These are phyloP conservation scores for Globisporangium nunn DNA, from an alignment of 352 stramenopile genomes.

Conservation along the genomic window DNA sequence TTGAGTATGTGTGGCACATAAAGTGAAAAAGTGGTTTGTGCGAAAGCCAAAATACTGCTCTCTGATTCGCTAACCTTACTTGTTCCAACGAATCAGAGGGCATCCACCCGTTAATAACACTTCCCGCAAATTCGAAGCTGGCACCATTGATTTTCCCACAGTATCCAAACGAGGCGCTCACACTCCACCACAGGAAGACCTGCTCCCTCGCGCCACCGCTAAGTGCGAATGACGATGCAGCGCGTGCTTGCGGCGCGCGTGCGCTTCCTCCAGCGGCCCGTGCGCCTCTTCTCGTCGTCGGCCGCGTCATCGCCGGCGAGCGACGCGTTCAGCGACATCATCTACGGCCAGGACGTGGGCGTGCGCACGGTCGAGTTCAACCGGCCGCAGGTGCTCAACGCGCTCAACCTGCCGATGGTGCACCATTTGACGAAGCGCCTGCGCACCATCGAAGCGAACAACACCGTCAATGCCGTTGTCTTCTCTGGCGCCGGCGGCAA, in stretches of 20 bases:
- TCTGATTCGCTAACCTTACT: neutral
- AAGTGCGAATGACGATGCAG: slow-evolving; percentile 24
- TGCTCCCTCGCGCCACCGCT: too few species aligned
- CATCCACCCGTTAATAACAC: neutral
- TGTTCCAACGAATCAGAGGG: neutral
- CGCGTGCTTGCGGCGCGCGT: slow-evolving; percentile 41
- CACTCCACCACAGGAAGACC: neutral
- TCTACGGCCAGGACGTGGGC: slow-evolving; percentile 72
- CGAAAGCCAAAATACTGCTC: too few species aligned
- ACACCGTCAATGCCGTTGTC: slow-evolving; percentile 72
- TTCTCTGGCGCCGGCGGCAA: slow-evolving; percentile 78
- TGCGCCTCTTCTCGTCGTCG: slow-evolving; percentile 11
- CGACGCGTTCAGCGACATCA: slow-evolving; percentile 57
- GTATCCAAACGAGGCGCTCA: neutral
- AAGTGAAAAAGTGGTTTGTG: too few species aligned
- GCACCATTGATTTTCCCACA: neutral
- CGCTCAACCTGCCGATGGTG: slow-evolving; percentile 89
- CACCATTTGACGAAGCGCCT: slow-evolving; percentile 85
- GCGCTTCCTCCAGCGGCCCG: slow-evolving; percentile 53
- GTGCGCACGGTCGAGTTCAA: slow-evolving; percentile 87
- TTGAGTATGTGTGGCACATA: neutral
- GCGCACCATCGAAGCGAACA: slow-evolving; percentile 70
- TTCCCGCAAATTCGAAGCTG: too few species aligned
- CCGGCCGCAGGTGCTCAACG: slow-evolving; percentile 89
- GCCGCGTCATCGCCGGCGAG: slow-evolving; percentile 1